phyloP scores from a whole-genome alignment of 78 protist species.

The Chrysochromulina tobinii region DNA sequence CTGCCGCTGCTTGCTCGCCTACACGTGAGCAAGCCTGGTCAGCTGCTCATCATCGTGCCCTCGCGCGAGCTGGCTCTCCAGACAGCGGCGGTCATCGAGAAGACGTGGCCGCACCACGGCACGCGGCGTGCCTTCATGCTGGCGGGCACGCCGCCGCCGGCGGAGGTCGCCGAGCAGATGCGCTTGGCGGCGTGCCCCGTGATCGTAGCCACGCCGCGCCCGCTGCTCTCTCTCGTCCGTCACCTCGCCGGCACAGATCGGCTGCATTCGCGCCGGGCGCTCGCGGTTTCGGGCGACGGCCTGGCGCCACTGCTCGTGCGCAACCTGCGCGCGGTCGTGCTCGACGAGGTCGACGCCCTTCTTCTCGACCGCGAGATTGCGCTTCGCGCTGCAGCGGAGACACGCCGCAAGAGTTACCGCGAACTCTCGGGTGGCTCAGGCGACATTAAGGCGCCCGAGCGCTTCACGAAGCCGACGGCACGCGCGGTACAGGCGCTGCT shows the following conservation, averaged over 20 bases:
- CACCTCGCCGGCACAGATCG: not conserved
- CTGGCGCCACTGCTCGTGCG: not conserved
- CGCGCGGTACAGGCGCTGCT: not conserved
- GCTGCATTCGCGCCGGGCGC: not conserved
- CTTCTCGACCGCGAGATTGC: too few species aligned
- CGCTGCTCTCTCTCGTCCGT: not conserved
- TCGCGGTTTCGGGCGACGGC: not conserved
- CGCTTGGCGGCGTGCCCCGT: not conserved
- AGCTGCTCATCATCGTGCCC: not conserved
- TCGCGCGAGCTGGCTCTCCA: slow-evolving; percentile 1
- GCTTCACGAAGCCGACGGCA: not conserved
- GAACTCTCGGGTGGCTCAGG: too few species aligned
- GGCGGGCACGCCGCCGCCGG: not conserved
- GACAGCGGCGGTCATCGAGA: not conserved
- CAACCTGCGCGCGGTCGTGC: not conserved
- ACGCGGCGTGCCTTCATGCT: not conserved
- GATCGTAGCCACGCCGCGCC: not conserved
- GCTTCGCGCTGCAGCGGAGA: too few species aligned
- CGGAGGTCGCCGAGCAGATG: not conserved
- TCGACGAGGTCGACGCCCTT: slow-evolving; percentile 3
- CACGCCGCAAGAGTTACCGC: too few species aligned
- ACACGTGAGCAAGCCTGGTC: not conserved
- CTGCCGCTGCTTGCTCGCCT: not conserved
- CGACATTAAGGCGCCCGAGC: not conserved
- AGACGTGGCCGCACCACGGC: not conserved